A percentile compares a stretch with the other conserved stretches of the same genome.
Evolutionary conservation across 441 rosid genomes (phyloP).

Genomic region (Brassica balearica): DNA sequence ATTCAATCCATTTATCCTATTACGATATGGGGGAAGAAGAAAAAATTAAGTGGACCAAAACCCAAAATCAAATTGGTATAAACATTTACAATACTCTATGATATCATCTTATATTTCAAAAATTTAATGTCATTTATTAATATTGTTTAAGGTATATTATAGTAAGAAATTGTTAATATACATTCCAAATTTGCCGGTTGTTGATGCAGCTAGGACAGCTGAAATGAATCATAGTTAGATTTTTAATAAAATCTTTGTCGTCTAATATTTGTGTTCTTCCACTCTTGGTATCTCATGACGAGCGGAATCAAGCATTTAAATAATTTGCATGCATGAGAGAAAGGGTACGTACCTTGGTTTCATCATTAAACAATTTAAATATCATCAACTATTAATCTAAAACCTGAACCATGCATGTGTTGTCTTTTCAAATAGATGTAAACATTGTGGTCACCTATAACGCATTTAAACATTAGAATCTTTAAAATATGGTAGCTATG

Average conservation of each 20-base stretch:
- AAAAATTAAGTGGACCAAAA: background rate
- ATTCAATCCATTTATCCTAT: background rate
- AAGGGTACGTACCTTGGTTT: background rate
- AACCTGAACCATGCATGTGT: background rate
- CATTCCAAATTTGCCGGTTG: background rate
- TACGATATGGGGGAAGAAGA: background rate
- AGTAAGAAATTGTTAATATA: background rate
- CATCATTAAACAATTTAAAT: too few relatives aligned
- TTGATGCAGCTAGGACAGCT: background rate
- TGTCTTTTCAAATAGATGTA: background rate
- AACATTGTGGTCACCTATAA: background rate
- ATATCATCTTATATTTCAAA: background rate
- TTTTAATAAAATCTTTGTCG: background rate
- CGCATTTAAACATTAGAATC: background rate
- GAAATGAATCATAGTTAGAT: background rate
- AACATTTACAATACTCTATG: background rate
- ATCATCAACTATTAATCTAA: too few relatives aligned
- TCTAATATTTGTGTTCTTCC: conserved; percentile 3
- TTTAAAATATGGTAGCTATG: background rate
- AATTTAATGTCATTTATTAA: too few relatives aligned
- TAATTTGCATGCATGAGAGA: background rate
- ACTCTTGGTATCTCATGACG: background rate
- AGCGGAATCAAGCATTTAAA: background rate
- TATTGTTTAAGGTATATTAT: background rate
- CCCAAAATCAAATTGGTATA: background rate